These are phyloP conservation scores for Starmerella ratchasimensis DNA, from an alignment of 805 yeast species.

Conservation along the genomic window DNA sequence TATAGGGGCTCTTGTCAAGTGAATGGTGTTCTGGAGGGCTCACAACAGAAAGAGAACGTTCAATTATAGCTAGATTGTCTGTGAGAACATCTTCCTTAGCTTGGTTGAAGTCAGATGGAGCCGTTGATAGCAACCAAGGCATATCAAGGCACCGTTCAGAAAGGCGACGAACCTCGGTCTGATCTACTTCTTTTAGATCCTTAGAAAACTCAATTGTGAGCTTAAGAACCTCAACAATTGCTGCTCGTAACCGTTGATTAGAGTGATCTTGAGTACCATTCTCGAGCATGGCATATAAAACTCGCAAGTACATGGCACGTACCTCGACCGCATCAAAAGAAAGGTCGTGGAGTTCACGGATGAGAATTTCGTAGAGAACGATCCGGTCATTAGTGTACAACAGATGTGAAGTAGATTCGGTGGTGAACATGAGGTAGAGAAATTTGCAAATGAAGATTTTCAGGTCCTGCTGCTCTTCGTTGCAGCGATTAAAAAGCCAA, in stretches of 20 bases:
- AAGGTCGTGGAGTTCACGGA: slow-evolving; percentile 63
- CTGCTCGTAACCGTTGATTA: slow-evolving; percentile 40
- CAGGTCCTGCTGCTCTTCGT: slow-evolving; percentile 45
- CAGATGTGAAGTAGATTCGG: slow-evolving; percentile 47
- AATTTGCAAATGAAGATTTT: slow-evolving; percentile 70
- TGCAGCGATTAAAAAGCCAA: slow-evolving; percentile 53
- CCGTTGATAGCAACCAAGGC: slow-evolving; percentile 15
- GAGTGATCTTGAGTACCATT: slow-evolving; percentile 46
- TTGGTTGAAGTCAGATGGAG: too few relatives aligned
- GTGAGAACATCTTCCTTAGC: too few relatives aligned
- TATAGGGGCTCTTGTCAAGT: too few relatives aligned
- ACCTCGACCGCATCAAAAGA: slow-evolving; percentile 38
- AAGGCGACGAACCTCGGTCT: slow-evolving; percentile 11
- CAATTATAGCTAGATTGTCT: background rate
- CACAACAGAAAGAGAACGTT: background rate
- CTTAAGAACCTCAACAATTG: slow-evolving; percentile 36
- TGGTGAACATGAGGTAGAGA: slow-evolving; percentile 58
- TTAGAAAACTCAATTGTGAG: slow-evolving; percentile 8
- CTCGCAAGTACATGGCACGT: slow-evolving; percentile 60
- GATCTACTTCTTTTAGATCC: slow-evolving; percentile 2
- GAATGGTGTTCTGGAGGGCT: too few relatives aligned
- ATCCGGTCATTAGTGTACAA: slow-evolving; percentile 74
- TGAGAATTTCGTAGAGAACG: slow-evolving; percentile 68
- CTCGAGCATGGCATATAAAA: slow-evolving; percentile 54
- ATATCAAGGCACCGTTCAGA: slow-evolving; percentile 15